A percentile compares a stretch with the other conserved stretches of the same genome.
Conservation (phyloP, 352 stramenopile species). For the Pythium sp. region DNA sequence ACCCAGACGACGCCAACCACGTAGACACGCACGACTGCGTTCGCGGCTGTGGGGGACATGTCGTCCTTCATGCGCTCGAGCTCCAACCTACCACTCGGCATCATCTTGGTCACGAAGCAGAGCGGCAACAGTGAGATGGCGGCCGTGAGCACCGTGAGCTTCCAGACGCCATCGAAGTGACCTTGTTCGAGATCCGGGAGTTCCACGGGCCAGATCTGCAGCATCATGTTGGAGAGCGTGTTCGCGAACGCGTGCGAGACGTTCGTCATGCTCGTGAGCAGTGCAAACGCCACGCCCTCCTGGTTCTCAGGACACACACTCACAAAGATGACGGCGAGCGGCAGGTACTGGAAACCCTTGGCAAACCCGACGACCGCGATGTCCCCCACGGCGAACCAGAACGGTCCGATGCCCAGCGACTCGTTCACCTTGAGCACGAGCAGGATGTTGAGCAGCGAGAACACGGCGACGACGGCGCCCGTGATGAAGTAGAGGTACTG, state of each 20-base stretch:
- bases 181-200: conserved; percentile 49
- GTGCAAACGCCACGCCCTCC: conserved; percentile 71
- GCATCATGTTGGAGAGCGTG: conserved; percentile 78
- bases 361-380: conserved; percentile 65
- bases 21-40: conserved; percentile 40
- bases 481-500: conserved; percentile 67
- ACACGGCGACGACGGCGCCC: conserved; percentile 47
- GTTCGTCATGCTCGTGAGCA: conserved; percentile 78
- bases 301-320: conserved; percentile 69
- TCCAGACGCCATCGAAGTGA: conserved; percentile 72
- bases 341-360: conserved; percentile 75
- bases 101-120: conserved; percentile 39
- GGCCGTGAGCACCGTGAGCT: conserved; percentile 68
- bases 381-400: conserved; percentile 80
- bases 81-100: conserved; percentile 48
- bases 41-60: conserved; percentile 34
- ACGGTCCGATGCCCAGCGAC: conserved; percentile 49
- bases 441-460: conserved; percentile 72
- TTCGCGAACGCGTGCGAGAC: conserved; percentile 61
- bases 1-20: conserved; percentile 66
- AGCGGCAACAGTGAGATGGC: conserved; percentile 54
- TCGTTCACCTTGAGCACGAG: conserved; percentile 69
- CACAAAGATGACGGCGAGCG: conserved; percentile 75
- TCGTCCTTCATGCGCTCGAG: conserved; percentile 56
- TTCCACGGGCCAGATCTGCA: conserved; percentile 72